phyloP scores from a whole-genome alignment of 345 rosid genomes.

The Garcia nutans region DNA sequence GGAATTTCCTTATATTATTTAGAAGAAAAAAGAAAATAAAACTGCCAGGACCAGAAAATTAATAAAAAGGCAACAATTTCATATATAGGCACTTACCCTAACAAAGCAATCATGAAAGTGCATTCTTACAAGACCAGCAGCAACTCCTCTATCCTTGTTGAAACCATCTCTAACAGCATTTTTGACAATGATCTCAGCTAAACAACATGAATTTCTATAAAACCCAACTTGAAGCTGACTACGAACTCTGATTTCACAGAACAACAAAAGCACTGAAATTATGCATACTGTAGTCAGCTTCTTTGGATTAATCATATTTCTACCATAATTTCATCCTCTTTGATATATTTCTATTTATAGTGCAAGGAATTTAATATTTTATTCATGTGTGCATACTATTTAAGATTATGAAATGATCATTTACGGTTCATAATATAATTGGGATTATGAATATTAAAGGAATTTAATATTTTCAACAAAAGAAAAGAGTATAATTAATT shows the following conservation, averaged over 20 bases:
- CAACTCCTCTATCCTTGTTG: slow-evolving; percentile 35
- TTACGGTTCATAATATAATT: too few species aligned
- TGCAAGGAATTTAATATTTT: too few species aligned
- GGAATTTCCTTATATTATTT: too few species aligned
- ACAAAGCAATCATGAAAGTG: slow-evolving; percentile 67
- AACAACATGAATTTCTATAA: slow-evolving; percentile 32
- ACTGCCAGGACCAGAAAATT: too few species aligned
- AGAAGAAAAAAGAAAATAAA: background rate
- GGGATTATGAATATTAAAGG: too few species aligned
- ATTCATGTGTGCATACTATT: too few species aligned
- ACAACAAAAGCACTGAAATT: background rate
- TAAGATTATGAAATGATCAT: too few species aligned
- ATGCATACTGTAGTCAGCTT: background rate
- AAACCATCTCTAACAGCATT: slow-evolving; percentile 38
- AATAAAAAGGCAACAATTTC: background rate
- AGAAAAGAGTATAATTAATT: too few species aligned
- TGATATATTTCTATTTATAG: background rate
- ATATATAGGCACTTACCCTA: slow-evolving; percentile 28
- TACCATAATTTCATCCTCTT: background rate
- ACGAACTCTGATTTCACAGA: slow-evolving; percentile 15
- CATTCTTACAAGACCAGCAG: slow-evolving; percentile 53
- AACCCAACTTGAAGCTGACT: slow-evolving; percentile 49
- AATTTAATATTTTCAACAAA: too few species aligned
- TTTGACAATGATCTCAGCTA: slow-evolving; percentile 49
- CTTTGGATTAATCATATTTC: slow-evolving; percentile 10